Conservation (phyloP, 192 early-diverging fungal genomes). For the Neocallimastix lanati region DNA sequence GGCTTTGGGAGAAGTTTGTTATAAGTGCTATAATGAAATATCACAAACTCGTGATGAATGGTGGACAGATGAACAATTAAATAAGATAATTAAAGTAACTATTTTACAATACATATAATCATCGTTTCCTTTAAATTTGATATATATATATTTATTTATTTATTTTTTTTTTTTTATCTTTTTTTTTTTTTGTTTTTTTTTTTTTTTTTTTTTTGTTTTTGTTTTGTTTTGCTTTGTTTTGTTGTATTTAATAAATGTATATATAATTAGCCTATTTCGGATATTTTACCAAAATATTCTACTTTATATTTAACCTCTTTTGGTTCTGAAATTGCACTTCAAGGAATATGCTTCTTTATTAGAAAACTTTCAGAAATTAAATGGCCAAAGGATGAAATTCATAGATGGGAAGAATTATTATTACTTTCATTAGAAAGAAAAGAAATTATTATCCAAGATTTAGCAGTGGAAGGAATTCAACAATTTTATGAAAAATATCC, state of each 20-base stretch:
- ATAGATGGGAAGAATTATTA: conserved; percentile 6
- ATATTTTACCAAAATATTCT: conserved; percentile 15
- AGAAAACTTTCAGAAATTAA: conserved; percentile 18
- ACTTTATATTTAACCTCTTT: conserved; percentile 26
- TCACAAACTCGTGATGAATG: neutral
- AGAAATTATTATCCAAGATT: neutral
- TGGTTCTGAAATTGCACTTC: conserved; percentile 34
- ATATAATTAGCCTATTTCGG: conserved; percentile 14
- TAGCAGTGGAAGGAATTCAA: neutral
- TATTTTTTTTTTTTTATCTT: too few species aligned
- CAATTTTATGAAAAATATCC: neutral
- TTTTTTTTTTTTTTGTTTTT: too few species aligned
- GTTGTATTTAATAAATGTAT: too few species aligned
- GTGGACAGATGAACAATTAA: conserved; percentile 6
- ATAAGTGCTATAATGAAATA: neutral
- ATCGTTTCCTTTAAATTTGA: too few species aligned
- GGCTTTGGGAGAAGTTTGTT: conserved; percentile 33
- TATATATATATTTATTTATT: too few species aligned
- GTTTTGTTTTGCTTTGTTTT: too few species aligned
- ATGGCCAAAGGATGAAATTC: conserved; percentile 11
- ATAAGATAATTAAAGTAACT: conserved; percentile 6
- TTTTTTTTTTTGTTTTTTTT: too few species aligned
- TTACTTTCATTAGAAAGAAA: neutral
- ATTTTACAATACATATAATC: too few species aligned
- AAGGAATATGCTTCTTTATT: conserved; percentile 28